These are phyloP conservation scores for Ophiostoma sp. DNA, from an alignment of 2,329 filamentous ascomycete genomes.

Conservation along the genomic window DNA sequence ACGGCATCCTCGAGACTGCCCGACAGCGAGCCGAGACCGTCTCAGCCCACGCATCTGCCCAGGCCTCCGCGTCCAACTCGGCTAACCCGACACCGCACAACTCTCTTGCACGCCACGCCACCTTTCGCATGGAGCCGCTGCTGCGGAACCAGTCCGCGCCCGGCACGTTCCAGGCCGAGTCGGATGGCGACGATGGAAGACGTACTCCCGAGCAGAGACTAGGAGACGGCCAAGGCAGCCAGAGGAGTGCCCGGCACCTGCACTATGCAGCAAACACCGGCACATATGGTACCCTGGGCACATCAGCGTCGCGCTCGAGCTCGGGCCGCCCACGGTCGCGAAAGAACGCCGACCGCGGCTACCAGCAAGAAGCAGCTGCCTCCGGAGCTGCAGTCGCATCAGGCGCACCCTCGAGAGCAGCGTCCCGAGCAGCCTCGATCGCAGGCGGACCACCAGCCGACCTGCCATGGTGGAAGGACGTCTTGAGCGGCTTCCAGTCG, in stretches of 20 bases:
- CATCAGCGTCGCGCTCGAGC: conserved; percentile 12
- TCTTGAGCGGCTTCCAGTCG: conserved; percentile 47
- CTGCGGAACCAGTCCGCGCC: conserved; percentile 25
- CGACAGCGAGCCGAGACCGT: conserved; percentile 31
- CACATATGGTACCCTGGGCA: conserved; percentile 16
- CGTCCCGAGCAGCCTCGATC: not conserved
- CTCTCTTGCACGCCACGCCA: conserved; percentile 13
- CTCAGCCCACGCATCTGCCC: not conserved
- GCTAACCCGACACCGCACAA: conserved; percentile 15
- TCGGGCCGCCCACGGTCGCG: conserved; percentile 6
- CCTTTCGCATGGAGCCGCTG: conserved; percentile 25
- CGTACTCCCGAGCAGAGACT: conserved; percentile 4
- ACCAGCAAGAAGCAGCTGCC: not conserved
- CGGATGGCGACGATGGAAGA: conserved; percentile 25
- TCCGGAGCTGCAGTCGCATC: not conserved
- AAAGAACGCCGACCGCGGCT: not conserved
- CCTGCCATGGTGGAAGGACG: conserved; percentile 41
- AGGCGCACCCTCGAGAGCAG: not conserved
- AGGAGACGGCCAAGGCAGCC: conserved; percentile 24
- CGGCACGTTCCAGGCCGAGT: conserved; percentile 20
- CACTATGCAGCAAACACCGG: conserved; percentile 22
- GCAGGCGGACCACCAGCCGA: conserved; percentile 27
- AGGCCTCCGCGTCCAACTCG: conserved; percentile 5
- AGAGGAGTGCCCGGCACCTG: conserved; percentile 23
- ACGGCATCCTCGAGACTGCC: conserved; percentile 33